These are phyloP conservation scores for Trichocladium uniseriatum DNA, from an alignment of 495 filamentous ascomycete species.

Conservation along the genomic window DNA sequence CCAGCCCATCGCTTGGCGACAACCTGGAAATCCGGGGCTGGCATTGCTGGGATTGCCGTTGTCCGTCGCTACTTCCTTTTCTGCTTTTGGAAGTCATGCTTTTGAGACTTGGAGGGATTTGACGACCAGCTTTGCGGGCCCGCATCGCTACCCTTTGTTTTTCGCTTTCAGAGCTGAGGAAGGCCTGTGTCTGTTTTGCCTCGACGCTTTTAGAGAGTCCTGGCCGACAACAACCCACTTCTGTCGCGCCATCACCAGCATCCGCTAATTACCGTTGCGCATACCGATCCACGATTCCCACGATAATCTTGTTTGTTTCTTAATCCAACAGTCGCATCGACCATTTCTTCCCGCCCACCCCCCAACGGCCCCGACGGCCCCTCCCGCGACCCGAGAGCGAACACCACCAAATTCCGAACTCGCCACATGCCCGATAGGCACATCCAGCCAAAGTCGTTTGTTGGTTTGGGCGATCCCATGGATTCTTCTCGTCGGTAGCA, in stretches of 20 bases:
- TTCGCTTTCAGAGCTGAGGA: constrained; percentile 8
- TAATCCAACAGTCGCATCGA: constrained; percentile 29
- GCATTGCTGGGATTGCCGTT: not conserved
- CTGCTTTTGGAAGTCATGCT: constrained; percentile 13
- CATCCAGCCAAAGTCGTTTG: not conserved
- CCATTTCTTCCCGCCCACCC: constrained; percentile 18
- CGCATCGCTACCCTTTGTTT: constrained; percentile 16
- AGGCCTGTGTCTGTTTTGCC: not conserved
- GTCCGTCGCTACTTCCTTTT: constrained; percentile 7
- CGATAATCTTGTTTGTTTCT: constrained; percentile 12
- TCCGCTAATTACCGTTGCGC: constrained; percentile 12
- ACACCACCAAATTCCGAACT: not conserved
- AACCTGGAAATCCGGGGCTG: constrained; percentile 6
- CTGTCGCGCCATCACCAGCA: constrained; percentile 6
- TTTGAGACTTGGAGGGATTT: not conserved
- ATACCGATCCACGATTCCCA: not conserved
- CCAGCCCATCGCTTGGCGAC: not conserved
- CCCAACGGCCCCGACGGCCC: constrained; percentile 5
- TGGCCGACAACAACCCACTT: not conserved
- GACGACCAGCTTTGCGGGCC: constrained; percentile 12
- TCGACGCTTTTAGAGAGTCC: not conserved
- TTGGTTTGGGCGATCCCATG: constrained; percentile 18
- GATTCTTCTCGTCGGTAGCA: constrained; percentile 21
- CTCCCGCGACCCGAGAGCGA: constrained; percentile 4
- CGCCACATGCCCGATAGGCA: not conserved